Evolutionary conservation across 78 protist genomes (phyloP), one percentile per base, ranked within the genome.

Genomic region (Cavenderia fasciculata): DNA sequence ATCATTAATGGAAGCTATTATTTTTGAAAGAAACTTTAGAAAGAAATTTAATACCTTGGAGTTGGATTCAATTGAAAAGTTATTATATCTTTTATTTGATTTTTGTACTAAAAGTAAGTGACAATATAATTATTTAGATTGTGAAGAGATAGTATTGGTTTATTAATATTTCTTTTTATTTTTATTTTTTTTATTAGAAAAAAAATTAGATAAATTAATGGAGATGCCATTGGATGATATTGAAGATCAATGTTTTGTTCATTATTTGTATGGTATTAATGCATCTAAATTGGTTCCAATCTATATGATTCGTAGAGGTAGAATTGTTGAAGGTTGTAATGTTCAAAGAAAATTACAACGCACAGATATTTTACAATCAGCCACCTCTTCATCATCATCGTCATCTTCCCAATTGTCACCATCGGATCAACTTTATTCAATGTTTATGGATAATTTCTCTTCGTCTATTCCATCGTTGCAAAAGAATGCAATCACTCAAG

Each of bases 21-120:
- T 82, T 7, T 68, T 56, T 29, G 69, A 68, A 51, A 25, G 90
- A 33, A 54, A 41, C 44, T 68, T 68, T 43, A 49, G 90, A 68
- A 43, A 19, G 31, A 43, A 46, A 6, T 43, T 56, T 2, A 57
- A 62, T 29, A 61, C 49, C 25, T 52, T 66, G 25, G 23, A 23
- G 8, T 47, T 36, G 0, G 19, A 25, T n/a, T 19, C 14, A 4
- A 44, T 29, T 44, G 90, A 82, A 56, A 18, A n/a, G 31, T 69
- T 68, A 8, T 34, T 68, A 11, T 49, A 36, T n/a, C 43, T 34
- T 18, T 57, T 82, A 1, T 82, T 36, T 31, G 31, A 65, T 25
- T 57, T 19, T 6, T 31, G 77, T 29, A 33, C 4, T 18, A 51
- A 71, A 21, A 6, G 14, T 18, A 54, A 54, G 16, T n/a, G n/a